phyloP scores from a whole-genome alignment of 345 rosid genomes.

The Melastoma malabathricum region DNA sequence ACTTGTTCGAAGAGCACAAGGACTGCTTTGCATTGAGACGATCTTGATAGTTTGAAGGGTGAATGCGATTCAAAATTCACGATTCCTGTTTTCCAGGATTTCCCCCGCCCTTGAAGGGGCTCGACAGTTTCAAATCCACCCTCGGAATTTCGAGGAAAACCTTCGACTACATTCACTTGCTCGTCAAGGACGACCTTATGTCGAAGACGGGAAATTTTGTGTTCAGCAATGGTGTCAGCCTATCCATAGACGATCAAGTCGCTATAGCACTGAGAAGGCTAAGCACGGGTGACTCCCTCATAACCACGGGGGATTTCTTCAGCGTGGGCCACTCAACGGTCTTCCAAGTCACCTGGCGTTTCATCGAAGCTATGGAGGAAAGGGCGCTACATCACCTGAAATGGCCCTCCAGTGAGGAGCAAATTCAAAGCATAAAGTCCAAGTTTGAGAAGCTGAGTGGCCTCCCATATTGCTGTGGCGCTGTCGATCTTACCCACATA shows the following conservation, averaged over 20 bases:
- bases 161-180: constrained; percentile 41
- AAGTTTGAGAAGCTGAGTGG: constrained; percentile 42
- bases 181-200: constrained; percentile 34
- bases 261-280: constrained; percentile 54
- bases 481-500: constrained; percentile 42
- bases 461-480: constrained; percentile 57
- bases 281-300: constrained; percentile 45
- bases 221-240: constrained; percentile 30
- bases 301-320: constrained; percentile 33
- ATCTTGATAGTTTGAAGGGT: constrained; percentile 2
- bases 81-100: constrained; percentile 18
- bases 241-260: constrained; percentile 38
- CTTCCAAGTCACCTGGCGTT: constrained; percentile 60
- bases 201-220: constrained; percentile 26
- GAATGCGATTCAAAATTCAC: constrained; percentile 1
- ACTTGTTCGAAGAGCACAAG: no score
- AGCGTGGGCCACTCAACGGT: constrained; percentile 52
- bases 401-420: constrained; percentile 39
- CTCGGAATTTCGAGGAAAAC: constrained; percentile 38
- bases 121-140: constrained; percentile 24
- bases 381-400: constrained; percentile 38
- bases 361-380: constrained; percentile 56
- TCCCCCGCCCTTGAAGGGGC: constrained; percentile 22
- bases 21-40: background rate
- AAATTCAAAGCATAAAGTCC: constrained; percentile 29